These are phyloP conservation scores for Pythium pectinolyticum DNA, from an alignment of 352 stramenopile species.

Conservation along the genomic window DNA sequence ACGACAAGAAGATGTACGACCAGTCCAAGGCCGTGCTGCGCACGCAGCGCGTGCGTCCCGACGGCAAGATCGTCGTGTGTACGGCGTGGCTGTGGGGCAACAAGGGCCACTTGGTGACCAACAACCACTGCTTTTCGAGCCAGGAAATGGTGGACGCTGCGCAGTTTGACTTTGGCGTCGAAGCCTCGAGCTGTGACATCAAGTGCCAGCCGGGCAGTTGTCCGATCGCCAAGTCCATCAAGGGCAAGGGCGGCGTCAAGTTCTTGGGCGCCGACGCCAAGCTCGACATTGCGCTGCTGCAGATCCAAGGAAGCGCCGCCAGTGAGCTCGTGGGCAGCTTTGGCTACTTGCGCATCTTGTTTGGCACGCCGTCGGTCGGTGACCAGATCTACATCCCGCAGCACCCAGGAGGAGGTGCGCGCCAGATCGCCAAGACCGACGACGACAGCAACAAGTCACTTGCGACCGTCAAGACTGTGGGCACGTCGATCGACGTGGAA, in stretches of 20 bases:
- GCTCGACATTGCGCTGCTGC: slow-evolving; percentile 57
- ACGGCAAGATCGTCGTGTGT: slow-evolving; percentile 54
- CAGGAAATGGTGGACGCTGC: slow-evolving; percentile 42
- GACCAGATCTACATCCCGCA: slow-evolving; percentile 78
- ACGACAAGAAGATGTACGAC: slow-evolving; percentile 42
- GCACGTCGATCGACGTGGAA: slow-evolving; percentile 37
- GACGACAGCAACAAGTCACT: slow-evolving; percentile 37
- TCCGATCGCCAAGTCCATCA: slow-evolving; percentile 36
- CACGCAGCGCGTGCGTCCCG: slow-evolving; percentile 46
- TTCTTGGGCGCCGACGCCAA: slow-evolving; percentile 57
- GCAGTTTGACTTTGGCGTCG: slow-evolving; percentile 34
- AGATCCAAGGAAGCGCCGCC: slow-evolving; percentile 41
- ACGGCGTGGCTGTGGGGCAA: slow-evolving; percentile 68
- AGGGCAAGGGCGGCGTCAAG: slow-evolving; percentile 42
- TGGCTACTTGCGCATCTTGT: slow-evolving; percentile 64
- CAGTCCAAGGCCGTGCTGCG: slow-evolving; percentile 48
- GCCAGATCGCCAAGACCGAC: slow-evolving; percentile 59
- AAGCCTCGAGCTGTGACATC: slow-evolving; percentile 33
- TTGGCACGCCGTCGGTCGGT: slow-evolving; percentile 37
- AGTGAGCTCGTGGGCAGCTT: slow-evolving; percentile 41
- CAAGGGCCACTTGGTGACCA: slow-evolving; percentile 65
- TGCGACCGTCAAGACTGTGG: slow-evolving; percentile 36
- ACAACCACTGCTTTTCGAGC: slow-evolving; percentile 59
- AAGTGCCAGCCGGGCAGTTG: slow-evolving; percentile 37
- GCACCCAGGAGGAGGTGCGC: slow-evolving; percentile 59